These are phyloP conservation scores for Eutypa lata DNA, from an alignment of 2,329 filamentous ascomycete species.

Conservation along the genomic window DNA sequence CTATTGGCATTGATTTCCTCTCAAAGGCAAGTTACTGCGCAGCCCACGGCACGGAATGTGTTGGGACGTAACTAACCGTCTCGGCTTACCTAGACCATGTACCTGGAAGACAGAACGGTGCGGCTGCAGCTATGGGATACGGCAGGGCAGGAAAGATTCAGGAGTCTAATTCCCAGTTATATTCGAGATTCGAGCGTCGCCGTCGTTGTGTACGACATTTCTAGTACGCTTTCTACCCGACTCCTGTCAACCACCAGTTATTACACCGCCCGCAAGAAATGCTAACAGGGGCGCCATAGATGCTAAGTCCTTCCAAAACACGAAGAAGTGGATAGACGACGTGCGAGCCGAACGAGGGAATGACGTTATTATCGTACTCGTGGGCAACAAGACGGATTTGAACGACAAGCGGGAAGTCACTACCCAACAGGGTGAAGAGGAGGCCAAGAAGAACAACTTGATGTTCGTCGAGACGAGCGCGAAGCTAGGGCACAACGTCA, in stretches of 20 bases:
- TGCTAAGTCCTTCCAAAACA: constrained; percentile 97
- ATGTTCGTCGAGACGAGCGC: constrained; percentile 99
- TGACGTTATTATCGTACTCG: constrained; percentile 97
- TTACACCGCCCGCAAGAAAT: neutral
- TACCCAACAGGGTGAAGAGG: constrained; percentile 92
- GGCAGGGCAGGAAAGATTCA: constrained; percentile 94
- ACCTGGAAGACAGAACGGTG: constrained; percentile 96
- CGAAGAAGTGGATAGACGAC: constrained; percentile 98
- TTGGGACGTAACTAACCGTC: neutral
- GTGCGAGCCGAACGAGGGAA: constrained; percentile 94
- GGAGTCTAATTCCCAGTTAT: constrained; percentile 95
- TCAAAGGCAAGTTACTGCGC: constrained; percentile 68
- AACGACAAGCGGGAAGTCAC: constrained; percentile 98
- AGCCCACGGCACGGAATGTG: neutral
- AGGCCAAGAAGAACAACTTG: constrained; percentile 94
- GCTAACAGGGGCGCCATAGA: constrained; percentile 45
- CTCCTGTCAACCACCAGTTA: constrained; percentile 4
- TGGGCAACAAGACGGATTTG: constrained; percentile 98
- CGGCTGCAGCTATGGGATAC: constrained; percentile 98
- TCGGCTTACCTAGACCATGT: constrained; percentile 73
- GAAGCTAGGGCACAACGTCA: constrained; percentile 97
- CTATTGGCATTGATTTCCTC: constrained; percentile 98
- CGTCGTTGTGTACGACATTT: constrained; percentile 98
- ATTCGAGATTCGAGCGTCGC: constrained; percentile 97
- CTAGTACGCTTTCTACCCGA: constrained; percentile 54